Evolutionary conservation across 225 moss, liverwort and hornwort species (phyloP), one percentile per base, ranked within the genome.

Genomic region (Pseudoscleropodium purum): DNA sequence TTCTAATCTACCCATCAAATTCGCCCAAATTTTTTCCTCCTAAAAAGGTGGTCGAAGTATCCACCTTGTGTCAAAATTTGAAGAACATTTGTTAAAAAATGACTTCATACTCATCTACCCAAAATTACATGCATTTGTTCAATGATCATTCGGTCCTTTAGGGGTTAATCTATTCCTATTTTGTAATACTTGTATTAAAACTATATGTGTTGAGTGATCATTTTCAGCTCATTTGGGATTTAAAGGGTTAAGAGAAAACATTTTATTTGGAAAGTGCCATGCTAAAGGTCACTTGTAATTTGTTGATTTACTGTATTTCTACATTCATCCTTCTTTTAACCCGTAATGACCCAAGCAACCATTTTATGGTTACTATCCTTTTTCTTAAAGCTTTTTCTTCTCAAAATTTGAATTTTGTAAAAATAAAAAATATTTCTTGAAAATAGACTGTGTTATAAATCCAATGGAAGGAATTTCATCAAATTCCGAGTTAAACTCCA

Each of bases 191-290:
- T 26, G 2, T 57, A 10, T 5, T 56, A 17, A n/a, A n/a, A n/a
- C 15, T 25, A 16, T 6, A 37, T 25, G 4, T 6, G 24, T 26
- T n/a, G 2, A 56, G 1, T 57, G 56, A 17, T 6, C 2, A n/a
- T 2, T 15, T 79, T 16, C 2, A 16, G 2, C 2, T 79, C 17
- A 56, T 79, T 0, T 9, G 3, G 4, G 1, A 26, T 26, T 5
- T 4, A 10, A 25, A 37, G 9, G 26, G 1, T n/a, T 15, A 37
- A 26, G 11, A 79, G 2, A 1, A 41, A 60, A 9, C 9, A 30
- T 30, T 41, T n/a, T 26, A 6, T 7, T 11, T 9, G 5, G 8
- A 60, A 41, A 60, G 13, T 81, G 12, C 19, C 30, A 29, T 7
- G 18, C 10, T 39, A n/a, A 9, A 37, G 5, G 10, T 56, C n/a